Evolutionary conservation across 202 grass and related monocot species (phyloP).

Genomic region (Schoenoplectus triqueter): DNA sequence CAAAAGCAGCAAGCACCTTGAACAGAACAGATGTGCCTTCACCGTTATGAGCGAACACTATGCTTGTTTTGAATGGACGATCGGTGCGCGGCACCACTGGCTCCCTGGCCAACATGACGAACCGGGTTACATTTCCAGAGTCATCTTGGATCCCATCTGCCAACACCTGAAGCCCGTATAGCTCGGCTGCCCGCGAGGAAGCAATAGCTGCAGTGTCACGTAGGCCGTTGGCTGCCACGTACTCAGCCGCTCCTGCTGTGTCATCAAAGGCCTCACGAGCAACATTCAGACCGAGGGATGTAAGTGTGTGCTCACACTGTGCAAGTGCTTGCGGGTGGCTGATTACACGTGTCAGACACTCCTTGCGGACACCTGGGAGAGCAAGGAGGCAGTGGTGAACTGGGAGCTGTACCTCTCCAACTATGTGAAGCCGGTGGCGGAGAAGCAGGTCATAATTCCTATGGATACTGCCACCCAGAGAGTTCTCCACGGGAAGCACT

Average conservation of each 20-base stretch:
- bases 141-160: conserved; percentile 95
- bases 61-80: conserved; percentile 89
- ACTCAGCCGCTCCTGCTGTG: conserved; percentile 84
- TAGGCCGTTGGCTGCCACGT: conserved; percentile 64
- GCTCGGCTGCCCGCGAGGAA: conserved; percentile 78
- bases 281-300: conserved; percentile 84
- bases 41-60: conserved; percentile 87
- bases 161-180: conserved; percentile 81
- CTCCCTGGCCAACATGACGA: conserved; percentile 86
- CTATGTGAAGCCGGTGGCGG: conserved; percentile 84
- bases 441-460: conserved; percentile 95
- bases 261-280: conserved; percentile 97
- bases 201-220: conserved; percentile 95
- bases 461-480: conserved; percentile 87
- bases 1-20: conserved; percentile 88
- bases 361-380: conserved; percentile 78
- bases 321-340: conserved; percentile 92
- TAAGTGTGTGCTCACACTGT: conserved; percentile 91
- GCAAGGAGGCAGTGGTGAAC: conserved; percentile 87
- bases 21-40: conserved; percentile 89
- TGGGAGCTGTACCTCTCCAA: conserved; percentile 84
- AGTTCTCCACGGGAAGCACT: conserved; percentile 83
- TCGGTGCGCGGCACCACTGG: conserved; percentile 88
- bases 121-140: conserved; percentile 75
- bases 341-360: conserved; percentile 74